Base-by-base conservation (phyloP, 768 basidiomycete species). In the Pleurotus ostreatus region DNA sequence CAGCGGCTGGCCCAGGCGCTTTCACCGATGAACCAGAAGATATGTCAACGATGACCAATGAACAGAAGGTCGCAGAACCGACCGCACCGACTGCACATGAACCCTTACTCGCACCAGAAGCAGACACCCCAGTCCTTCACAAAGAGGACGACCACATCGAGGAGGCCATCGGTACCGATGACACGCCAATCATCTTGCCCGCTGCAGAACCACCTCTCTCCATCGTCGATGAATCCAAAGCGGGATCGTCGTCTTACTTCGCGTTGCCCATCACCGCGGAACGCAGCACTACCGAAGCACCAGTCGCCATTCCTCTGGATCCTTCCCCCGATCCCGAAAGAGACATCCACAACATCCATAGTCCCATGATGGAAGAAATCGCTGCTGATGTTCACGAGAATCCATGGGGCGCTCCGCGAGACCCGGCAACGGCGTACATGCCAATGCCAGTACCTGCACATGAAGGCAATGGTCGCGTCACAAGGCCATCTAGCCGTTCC, bases 11-110 rank as follows among this genome's bases (percentile, higher is more conserved):
- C 41, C 79, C 77, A 6, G 78, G 78, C 4, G 79, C 78, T 6
- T 77, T 83, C 66, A 83, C 79, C 0, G 78, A 77, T 20, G 78
- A 80, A 49, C 72, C 76, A 2, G 82, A 83, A 41, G 73, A 73
- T 5, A 20, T 44, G 53, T 44, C 41, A 5, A 44, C 41, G 8
- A 44, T 13, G 20, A 22, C 55, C 4, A 52, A 59, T 34, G 57
- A 59, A 30, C 53, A 55, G 37, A 5, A 41, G 2, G 47, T 8
- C 3, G 16, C 45, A 26, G 23, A 34, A 26, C 37, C 49, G 25
- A 53, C 11, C 1, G 37, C 13, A 22, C 37, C 16, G 20, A 15
- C 39, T 18, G 37, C 51, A 13, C 48, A 13, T 34, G 46, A 44
- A n/a, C 59, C 44, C n/a, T 16, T n/a, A 5, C 46, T 49, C n/a